These are phyloP conservation scores for Waltiozyma sp. DNA, from an alignment of 1,139 yeast genomes.

Conservation along the genomic window DNA sequence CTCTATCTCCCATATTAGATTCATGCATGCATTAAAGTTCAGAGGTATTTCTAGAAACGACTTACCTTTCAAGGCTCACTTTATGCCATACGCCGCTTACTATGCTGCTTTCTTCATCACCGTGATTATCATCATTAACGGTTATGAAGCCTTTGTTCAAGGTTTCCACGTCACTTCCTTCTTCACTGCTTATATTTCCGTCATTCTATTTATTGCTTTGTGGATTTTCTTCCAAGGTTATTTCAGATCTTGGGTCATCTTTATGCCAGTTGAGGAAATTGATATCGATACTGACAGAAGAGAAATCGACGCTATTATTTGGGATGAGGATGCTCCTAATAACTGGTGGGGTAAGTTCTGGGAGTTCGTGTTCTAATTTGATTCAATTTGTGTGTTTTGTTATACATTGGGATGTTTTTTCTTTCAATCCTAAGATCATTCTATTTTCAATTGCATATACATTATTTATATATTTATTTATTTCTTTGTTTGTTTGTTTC, in stretches of 20 bases:
- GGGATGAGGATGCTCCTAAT: constrained; percentile 41
- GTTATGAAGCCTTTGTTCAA: constrained; percentile 44
- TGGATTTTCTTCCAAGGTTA: constrained; percentile 39
- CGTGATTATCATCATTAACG: constrained; percentile 52
- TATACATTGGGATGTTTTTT: no score
- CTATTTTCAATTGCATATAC: no score
- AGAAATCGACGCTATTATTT: constrained; percentile 42
- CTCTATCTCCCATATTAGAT: constrained; percentile 51
- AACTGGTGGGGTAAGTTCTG: constrained; percentile 47
- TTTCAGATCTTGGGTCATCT: constrained; percentile 28
- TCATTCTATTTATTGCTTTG: constrained; percentile 37
- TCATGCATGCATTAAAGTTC: constrained; percentile 44
- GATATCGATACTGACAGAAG: constrained; percentile 57
- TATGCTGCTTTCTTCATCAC: constrained; percentile 40
- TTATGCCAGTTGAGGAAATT: constrained; percentile 39
- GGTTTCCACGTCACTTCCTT: constrained; percentile 36
- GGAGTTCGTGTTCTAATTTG: constrained; percentile 26
- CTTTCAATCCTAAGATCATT: no score
- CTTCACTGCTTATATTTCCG: constrained; percentile 52
- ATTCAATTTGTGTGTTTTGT: no score
- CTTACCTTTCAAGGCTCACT: constrained; percentile 56
- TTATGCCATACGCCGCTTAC: constrained; percentile 54
- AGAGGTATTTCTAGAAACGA: constrained; percentile 53
- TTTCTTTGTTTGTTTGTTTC: no score
- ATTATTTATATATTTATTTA: no score